Evolutionary conservation across 148 eudicot genomes (phyloP).

Genomic region (Chenopodium formosanum): DNA sequence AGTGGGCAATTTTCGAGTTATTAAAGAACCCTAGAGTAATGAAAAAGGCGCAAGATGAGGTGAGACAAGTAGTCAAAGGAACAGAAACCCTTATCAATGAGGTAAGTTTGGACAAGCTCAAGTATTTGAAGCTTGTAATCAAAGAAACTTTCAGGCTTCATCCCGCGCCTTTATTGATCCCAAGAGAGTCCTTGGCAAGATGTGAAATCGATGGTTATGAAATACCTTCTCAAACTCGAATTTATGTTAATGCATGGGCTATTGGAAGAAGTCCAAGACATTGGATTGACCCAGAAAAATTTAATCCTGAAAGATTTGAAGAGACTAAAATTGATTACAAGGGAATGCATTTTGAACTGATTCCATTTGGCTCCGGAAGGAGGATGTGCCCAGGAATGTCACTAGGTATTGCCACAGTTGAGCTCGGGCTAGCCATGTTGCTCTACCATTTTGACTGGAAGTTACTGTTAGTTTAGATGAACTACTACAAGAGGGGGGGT

Average conservation of each 20-base stretch:
- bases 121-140: constrained; percentile 32
- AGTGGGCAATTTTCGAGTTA: constrained; percentile 46
- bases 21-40: constrained; percentile 37
- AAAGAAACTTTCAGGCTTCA: constrained; percentile 41
- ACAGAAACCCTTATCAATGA: constrained; percentile 18
- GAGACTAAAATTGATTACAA: constrained; percentile 21
- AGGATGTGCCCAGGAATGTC: constrained; percentile 35
- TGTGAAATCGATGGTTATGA: constrained; percentile 19
- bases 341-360: constrained; percentile 27
- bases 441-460: constrained; percentile 39
- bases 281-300: constrained; percentile 30
- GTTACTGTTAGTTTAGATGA: no score
- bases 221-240: constrained; percentile 25
- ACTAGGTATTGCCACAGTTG: constrained; percentile 26
- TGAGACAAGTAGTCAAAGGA: constrained; percentile 15
- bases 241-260: constrained; percentile 35
- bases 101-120: constrained; percentile 17
- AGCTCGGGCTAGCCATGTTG: constrained; percentile 28
- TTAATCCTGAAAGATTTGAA: constrained; percentile 41
- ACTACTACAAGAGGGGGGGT: no score
- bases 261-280: constrained; percentile 36
- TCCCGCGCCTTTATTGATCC: constrained; percentile 36
- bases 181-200: constrained; percentile 24
- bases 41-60: constrained; percentile 38
- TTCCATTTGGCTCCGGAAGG: constrained; percentile 42